Conservation (phyloP, 2,329 filamentous ascomycete genomes). For the Verticillium dahliae region DNA sequence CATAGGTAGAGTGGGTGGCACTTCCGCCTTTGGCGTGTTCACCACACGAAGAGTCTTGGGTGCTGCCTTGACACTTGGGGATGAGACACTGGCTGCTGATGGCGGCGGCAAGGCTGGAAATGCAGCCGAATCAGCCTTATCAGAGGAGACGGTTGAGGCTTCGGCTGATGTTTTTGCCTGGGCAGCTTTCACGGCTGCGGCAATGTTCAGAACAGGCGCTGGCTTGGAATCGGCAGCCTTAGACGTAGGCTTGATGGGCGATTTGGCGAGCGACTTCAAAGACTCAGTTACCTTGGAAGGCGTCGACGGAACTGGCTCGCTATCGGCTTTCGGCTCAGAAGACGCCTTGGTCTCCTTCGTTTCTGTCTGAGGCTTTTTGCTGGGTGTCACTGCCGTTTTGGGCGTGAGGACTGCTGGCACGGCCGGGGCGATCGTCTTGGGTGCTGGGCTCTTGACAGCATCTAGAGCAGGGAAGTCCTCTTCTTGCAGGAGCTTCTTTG, state of each 20-base stretch:
- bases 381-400: constrained; percentile 25
- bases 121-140: constrained; percentile 29
- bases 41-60: constrained; percentile 66
- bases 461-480: constrained; percentile 59
- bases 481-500: constrained; percentile 37
- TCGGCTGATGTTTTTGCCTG: constrained; percentile 18
- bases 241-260: constrained; percentile 15
- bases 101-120: constrained; percentile 46
- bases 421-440: constrained; percentile 23
- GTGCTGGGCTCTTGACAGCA: constrained; percentile 26
- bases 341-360: constrained; percentile 11
- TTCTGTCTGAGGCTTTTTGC: constrained; percentile 22
- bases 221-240: constrained; percentile 29
- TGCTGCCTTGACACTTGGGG: constrained; percentile 42
- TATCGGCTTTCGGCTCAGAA: constrained; percentile 8
- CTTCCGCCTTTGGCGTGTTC: constrained; percentile 58
- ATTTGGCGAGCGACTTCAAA: constrained; percentile 9
- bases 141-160: constrained; percentile 14
- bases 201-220: constrained; percentile 39
- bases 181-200: constrained; percentile 35
- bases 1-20: constrained; percentile 28
- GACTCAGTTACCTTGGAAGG: background rate
- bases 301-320: background rate
- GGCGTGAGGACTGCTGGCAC: constrained; percentile 27
- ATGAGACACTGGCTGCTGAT: constrained; percentile 29